These are phyloP conservation scores for Diversispora eburnea DNA, from an alignment of 192 early-diverging fungal genomes.

Conservation along the genomic window DNA sequence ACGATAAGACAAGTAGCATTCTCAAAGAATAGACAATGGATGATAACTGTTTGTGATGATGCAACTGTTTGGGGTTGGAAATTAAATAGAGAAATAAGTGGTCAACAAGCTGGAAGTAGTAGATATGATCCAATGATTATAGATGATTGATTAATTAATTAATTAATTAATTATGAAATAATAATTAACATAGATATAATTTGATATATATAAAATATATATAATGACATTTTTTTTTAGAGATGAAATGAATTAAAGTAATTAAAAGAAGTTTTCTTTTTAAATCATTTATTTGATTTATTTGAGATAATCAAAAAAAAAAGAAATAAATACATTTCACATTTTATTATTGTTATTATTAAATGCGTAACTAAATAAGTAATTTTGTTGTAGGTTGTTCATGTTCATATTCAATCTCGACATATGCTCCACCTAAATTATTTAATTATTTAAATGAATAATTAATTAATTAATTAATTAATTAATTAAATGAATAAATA, in stretches of 20 bases:
- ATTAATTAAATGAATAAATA: neutral
- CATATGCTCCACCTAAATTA: constrained; percentile 41
- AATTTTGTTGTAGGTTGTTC: neutral
- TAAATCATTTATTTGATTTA: neutral
- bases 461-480: constrained; percentile 12
- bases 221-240: too few species aligned
- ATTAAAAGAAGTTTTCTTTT: too few species aligned
- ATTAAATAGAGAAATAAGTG: neutral
- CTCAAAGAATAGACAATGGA: constrained; percentile 16
- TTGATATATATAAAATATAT: too few species aligned
- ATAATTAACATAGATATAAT: too few species aligned
- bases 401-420: constrained; percentile 57
- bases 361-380: too few species aligned
- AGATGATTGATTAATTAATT: neutral
- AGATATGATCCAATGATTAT: constrained; percentile 9
- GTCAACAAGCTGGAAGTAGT: neutral
- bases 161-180: neutral
- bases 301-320: neutral
- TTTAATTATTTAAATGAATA: constrained; percentile 16
- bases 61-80: constrained; percentile 23
- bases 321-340: neutral
- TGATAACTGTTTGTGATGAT: constrained; percentile 21
- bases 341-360: neutral
- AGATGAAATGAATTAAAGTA: too few species aligned
- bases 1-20: constrained; percentile 22